phyloP scores from a whole-genome alignment of 2,329 filamentous ascomycete species.

The Aspergillus sp. region DNA sequence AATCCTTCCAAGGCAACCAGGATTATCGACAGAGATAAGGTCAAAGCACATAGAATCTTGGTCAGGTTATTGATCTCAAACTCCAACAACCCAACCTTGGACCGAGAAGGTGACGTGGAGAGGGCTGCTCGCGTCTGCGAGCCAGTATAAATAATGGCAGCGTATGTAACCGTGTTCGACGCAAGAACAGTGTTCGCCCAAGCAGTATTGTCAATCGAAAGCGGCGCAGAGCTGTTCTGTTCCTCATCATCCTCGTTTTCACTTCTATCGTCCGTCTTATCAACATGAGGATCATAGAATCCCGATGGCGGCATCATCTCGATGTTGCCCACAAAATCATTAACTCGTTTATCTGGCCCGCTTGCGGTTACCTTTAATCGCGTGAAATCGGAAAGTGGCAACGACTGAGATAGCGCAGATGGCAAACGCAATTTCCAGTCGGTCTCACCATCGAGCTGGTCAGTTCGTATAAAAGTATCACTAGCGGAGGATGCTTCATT shows the following conservation, averaged over 20 bases:
- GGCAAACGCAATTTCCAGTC: constrained; percentile 96
- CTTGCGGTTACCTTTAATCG: constrained; percentile 72
- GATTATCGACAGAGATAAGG: constrained; percentile 79
- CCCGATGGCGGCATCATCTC: constrained; percentile 64
- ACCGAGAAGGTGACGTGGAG: constrained; percentile 86
- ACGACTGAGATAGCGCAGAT: constrained; percentile 78
- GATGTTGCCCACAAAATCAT: constrained; percentile 89
- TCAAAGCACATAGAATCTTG: constrained; percentile 91
- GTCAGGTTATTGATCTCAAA: constrained; percentile 96
- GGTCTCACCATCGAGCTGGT: constrained; percentile 95
- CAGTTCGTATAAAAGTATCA: constrained; percentile 95
- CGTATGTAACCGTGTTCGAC: constrained; percentile 83
- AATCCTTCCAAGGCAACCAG: constrained; percentile 88
- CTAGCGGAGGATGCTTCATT: constrained; percentile 52
- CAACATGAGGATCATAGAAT: constrained; percentile 46
- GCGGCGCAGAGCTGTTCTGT: constrained; percentile 61
- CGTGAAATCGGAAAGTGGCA: constrained; percentile 69
- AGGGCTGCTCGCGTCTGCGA: constrained; percentile 90
- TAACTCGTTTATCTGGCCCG: constrained; percentile 89
- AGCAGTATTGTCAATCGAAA: constrained; percentile 95
- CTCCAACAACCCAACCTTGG: constrained; percentile 90
- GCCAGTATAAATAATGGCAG: constrained; percentile 91
- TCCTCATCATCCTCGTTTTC: constrained; percentile 20
- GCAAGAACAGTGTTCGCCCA: constrained; percentile 98
- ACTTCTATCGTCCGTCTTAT: constrained; percentile 27